Base-by-base conservation (phyloP, 2,329 filamentous ascomycete species). In the Daldinia sp. region DNA sequence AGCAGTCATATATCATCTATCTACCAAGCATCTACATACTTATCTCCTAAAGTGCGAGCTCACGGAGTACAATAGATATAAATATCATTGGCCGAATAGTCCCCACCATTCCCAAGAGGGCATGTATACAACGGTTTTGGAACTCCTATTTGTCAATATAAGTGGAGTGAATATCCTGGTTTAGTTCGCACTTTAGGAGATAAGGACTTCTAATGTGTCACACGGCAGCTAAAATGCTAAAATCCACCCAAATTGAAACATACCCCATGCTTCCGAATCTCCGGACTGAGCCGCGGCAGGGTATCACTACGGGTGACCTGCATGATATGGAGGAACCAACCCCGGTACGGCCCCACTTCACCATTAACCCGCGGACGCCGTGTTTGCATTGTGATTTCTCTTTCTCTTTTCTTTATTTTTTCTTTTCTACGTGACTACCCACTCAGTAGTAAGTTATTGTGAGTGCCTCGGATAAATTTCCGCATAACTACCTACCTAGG, bases 21-120 rank as follows among this genome's bases (percentile, higher is more conserved):
- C 12, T 13, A 4, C 13, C 13, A 39, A 2, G 13, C 13, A 39
- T 3, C 12, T 48, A 12, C 7, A 6, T 2, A 12, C 44, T 48
- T 48, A 48, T 48, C 44, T 48, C 44, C 44, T 48, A 48, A 15
- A 48, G n/a, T 44, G 18, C 18, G 41, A 44, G 20, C n/a, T 12
- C 30, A 23, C 18, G 20, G 41, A n/a, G 1, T 20, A n/a, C 18
- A 44, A 10, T 23, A 44, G 7, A 26, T 48, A 20, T 15, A 46
- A 10, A 46, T 26, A 23, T 48, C 5, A 48, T 48, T 48, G 44
- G 44, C 44, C 44, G 13, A 26, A 26, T 48, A 4, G 12, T 15
- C 15, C 15, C 23, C 23, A 26, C 44, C 44, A 48, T 48, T 48
- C 44, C 20, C 15, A 48, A 28, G 18, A 48, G 44, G 26, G 44